Conservation (phyloP, 2,329 filamentous ascomycete genomes). For the Sarocladium strictum region DNA sequence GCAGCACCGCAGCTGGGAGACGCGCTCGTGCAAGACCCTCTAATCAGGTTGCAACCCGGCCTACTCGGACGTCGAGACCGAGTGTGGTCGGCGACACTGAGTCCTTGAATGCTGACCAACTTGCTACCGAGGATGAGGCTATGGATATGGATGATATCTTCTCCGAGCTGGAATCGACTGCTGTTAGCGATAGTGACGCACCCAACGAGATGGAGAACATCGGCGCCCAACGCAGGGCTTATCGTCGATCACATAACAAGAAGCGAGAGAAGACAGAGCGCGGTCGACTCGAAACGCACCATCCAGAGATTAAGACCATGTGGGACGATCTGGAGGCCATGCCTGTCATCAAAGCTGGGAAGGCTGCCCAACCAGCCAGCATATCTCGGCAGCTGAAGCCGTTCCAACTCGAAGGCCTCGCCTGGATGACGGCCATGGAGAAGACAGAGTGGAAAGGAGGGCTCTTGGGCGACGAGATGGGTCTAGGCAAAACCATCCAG, state of each 20-base stretch:
- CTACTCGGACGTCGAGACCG: background rate
- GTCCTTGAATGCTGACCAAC: background rate
- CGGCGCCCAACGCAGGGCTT: conserved; percentile 26
- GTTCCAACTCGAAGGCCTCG: conserved; percentile 88
- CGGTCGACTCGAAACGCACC: conserved; percentile 63
- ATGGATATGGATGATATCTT: background rate
- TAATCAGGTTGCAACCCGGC: background rate
- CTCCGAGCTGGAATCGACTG: conserved; percentile 8
- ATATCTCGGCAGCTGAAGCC: conserved; percentile 84
- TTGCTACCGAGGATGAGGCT: background rate
- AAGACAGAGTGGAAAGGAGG: conserved; percentile 80
- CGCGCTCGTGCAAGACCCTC: background rate
- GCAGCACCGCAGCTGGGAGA: background rate
- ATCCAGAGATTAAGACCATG: conserved; percentile 78
- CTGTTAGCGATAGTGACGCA: conserved; percentile 19
- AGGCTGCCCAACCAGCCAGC: conserved; percentile 47
- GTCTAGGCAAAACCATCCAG: conserved; percentile 97
- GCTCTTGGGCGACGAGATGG: conserved; percentile 95
- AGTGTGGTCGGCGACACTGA: background rate
- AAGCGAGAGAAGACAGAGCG: conserved; percentile 42
- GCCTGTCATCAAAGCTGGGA: conserved; percentile 55
- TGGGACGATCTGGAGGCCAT: conserved; percentile 70
- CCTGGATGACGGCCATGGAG: conserved; percentile 94
- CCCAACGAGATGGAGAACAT: background rate
- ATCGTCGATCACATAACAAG: conserved; percentile 19